Evolutionary conservation across 352 stramenopile genomes (phyloP).

Genomic region (Phytophthora hybrid): DNA sequence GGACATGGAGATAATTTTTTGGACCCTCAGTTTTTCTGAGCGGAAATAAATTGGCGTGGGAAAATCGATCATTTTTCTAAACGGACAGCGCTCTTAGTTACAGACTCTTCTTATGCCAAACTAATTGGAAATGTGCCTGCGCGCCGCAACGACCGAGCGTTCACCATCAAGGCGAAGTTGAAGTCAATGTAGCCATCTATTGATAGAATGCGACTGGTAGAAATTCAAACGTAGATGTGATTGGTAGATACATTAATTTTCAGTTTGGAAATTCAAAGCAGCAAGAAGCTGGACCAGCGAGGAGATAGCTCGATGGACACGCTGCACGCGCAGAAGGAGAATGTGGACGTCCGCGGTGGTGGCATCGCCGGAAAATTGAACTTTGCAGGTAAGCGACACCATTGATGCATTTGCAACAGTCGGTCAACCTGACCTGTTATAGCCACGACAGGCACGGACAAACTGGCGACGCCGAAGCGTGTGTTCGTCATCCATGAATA

Average conservation of each 20-base stretch:
- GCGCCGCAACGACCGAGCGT: too few relatives aligned
- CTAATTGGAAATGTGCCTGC: too few relatives aligned
- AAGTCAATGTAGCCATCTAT: neutral
- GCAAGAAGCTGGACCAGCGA: neutral
- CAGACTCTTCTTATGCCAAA: too few relatives aligned
- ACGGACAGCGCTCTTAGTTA: too few relatives aligned
- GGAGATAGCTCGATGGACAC: slow-evolving; percentile 54
- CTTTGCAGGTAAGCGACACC: slow-evolving; percentile 31
- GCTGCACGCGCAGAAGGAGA: slow-evolving; percentile 78
- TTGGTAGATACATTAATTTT: slow-evolving; percentile 31
- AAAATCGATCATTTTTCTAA: too few relatives aligned
- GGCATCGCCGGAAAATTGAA: slow-evolving; percentile 36
- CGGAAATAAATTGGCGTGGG: too few relatives aligned
- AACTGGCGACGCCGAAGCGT: slow-evolving; percentile 44
- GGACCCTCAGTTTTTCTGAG: too few relatives aligned
- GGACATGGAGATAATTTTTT: too few relatives aligned
- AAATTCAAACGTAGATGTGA: slow-evolving; percentile 5
- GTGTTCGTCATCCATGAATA: slow-evolving; percentile 56
- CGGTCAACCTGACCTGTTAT: neutral
- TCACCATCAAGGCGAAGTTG: neutral
- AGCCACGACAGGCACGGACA: slow-evolving; percentile 19
- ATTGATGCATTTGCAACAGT: neutral
- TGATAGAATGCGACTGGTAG: neutral
- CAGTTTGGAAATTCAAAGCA: slow-evolving; percentile 49
- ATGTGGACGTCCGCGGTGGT: slow-evolving; percentile 50